These are phyloP conservation scores for Gomphus bonarii DNA, from an alignment of 1,284 basidiomycete species.

Conservation along the genomic window DNA sequence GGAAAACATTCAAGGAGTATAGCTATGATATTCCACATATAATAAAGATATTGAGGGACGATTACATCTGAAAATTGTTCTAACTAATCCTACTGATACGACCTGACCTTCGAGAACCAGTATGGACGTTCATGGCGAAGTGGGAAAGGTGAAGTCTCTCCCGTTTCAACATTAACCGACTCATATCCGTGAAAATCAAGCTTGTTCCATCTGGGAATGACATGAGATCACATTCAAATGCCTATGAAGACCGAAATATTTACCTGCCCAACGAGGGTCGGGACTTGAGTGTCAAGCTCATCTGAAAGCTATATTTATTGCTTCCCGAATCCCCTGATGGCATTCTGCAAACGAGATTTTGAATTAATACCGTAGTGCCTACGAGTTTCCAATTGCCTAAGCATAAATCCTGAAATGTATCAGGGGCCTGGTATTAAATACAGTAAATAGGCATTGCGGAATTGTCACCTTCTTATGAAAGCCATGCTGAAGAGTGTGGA, in stretches of 20 bases:
- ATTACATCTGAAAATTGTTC: neutral
- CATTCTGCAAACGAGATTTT: conserved; percentile 44
- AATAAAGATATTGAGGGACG: neutral
- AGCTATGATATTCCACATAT: neutral
- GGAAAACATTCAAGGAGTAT: neutral
- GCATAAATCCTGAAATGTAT: conserved; percentile 44
- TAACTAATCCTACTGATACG: conserved; percentile 25
- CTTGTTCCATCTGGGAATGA: conserved; percentile 62
- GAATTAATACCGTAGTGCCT: conserved; percentile 48
- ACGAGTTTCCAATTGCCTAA: conserved; percentile 60
- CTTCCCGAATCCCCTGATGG: conserved; percentile 8
- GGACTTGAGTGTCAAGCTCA: conserved; percentile 72
- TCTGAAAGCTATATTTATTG: conserved; percentile 73
- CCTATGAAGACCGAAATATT: conserved; percentile 8
- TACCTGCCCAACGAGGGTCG: conserved; percentile 56
- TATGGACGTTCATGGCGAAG: conserved; percentile 83
- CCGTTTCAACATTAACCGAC: conserved; percentile 63
- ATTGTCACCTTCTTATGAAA: conserved; percentile 65
- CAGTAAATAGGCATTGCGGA: neutral
- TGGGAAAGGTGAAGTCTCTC: conserved; percentile 61
- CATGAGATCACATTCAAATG: neutral
- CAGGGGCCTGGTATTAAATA: neutral
- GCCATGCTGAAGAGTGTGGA: conserved; percentile 66
- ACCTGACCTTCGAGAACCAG: conserved; percentile 84
- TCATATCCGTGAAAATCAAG: conserved; percentile 70